Evolutionary conservation across 2,329 filamentous ascomycete species (phyloP), one percentile per base, ranked within the genome.

Genomic region (Talaromyces sp.): DNA sequence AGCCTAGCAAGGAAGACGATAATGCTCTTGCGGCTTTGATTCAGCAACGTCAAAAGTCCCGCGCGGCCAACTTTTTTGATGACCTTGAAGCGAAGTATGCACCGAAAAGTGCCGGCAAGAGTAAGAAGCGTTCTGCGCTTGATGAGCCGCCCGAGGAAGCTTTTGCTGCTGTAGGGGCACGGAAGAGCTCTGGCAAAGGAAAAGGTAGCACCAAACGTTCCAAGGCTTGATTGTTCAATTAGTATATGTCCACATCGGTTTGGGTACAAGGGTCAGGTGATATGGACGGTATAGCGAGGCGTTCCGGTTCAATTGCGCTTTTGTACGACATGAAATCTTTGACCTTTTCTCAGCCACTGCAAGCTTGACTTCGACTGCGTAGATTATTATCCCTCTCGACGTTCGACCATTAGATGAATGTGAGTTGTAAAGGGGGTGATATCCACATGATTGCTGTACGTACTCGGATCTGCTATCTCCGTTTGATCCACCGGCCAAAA

Each of bases 71-170:
- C 40, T 92, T 96, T 72, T 78, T 96, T 25, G 89, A 90, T 65
- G 80, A 84, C 57, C 76, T 96, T 57, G 91, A 91, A 63, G 89
- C 87, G 56, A 96, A 93, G 77, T 96, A 96, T 70, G 79, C 73
- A 78, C 80, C 7, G 72, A 70, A 67, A 62, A 71, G 70, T 50
- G 72, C 71, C 54, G 69, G 74, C 61, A 80, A 75, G 65, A 72
- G 74, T 61, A 80, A 75, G 65, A 78, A 77, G 64, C 73, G 82
- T 67, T 78, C 76, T 28, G 74, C 71, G 0, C 74, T 70, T 67
- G 82, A 84, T 59, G 84, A 86, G 70, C 84, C 84, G 28, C 80
- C 84, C 0, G 88, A 92, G 68, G 88, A 90, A 65, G 82, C 83
- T 14, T 87, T 87, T 69, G 77, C 70, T 56, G 77, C 72, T 60